Evolutionary conservation across 148 eudicot genomes (phyloP), one percentile per base, ranked within the genome.

Genomic region (Chenopodium formosanum): DNA sequence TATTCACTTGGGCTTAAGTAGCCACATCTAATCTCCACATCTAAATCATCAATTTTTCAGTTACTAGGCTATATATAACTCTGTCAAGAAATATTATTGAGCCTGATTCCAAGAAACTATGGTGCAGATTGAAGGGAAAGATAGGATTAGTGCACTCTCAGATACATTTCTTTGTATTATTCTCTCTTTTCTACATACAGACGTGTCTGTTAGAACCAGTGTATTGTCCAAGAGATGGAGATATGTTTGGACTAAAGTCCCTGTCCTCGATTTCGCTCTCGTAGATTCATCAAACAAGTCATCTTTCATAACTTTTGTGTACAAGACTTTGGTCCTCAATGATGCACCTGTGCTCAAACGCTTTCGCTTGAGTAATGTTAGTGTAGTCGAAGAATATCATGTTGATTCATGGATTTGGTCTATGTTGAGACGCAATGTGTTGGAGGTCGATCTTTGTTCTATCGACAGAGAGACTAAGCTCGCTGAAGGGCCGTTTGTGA

Each of bases 281-380:
- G 11, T 67, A 7, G 70, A 67, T 29, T 27, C 70, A 25, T 2
- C 70, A 29, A 67, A 29, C 70, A 67, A 67, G 25, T 29, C 37
- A 14, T 67, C 70, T 2, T 67, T 67, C 70, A 67, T 67, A 27
- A 9, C 70, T 5, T 73, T 73, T 47, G 76, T 73, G 76, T 73
- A 73, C 29, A 73, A 73, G 56, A 58, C 75, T 3, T 47, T 73
- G 40, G 52, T 47, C 31, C 58, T 47, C 7, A 73, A 73, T 47
- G 2, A 73, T 73, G 58, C 58, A 69, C 58, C 58, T 11, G 27
- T n/a, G 8, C 31, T 73, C 19, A 20, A 34, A 11, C 31, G 12
- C 58, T 46, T 69, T 12, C 56, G 19, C 56, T 44, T 73, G 58
- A 50, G 29, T 47, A 46, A 47, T 7, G 27, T 47, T 4, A 0